A percentile compares a stretch with the other conserved stretches of the same genome.
Conservation (phyloP, 1,139 yeast genomes). For the Magnusiomyces tetraspermus region DNA sequence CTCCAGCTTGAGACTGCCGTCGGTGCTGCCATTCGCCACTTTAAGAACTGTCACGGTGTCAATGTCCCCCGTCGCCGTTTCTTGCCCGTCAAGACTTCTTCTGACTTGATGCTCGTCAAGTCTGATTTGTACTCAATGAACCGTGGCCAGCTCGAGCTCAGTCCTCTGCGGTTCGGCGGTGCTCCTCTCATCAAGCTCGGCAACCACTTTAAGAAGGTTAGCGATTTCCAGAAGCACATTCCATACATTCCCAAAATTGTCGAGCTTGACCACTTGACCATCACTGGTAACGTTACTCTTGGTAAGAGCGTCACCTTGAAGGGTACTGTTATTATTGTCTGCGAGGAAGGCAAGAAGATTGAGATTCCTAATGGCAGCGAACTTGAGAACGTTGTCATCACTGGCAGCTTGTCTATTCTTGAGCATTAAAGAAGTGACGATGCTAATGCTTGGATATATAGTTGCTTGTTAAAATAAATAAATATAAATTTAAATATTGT, state of each 20-base stretch:
- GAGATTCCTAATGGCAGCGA: conserved; percentile 95
- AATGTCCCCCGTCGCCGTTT: conserved; percentile 97
- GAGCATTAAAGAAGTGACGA: conserved; percentile 51
- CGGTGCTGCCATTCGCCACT: conserved; percentile 97
- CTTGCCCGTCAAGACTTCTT: conserved; percentile 95
- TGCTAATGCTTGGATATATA: neutral
- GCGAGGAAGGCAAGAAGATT: conserved; percentile 93
- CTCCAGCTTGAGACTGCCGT: conserved; percentile 96
- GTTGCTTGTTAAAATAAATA: neutral
- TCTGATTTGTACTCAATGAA: conserved; percentile 85
- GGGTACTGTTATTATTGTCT: conserved; percentile 97
- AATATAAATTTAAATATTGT: too few relatives aligned
- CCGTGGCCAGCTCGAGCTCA: conserved; percentile 84
- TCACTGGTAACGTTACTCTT: conserved; percentile 88
- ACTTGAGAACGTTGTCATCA: conserved; percentile 91
- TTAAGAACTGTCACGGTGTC: conserved; percentile 92
- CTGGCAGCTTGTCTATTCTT: conserved; percentile 90
- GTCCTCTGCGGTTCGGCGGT: conserved; percentile 74
- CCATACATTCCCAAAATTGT: conserved; percentile 94
- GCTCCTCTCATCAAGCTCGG: conserved; percentile 95
- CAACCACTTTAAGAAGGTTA: conserved; percentile 90
- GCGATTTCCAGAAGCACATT: conserved; percentile 80
- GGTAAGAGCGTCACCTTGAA: conserved; percentile 87
- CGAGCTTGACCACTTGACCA: conserved; percentile 93
- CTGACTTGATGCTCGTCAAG: conserved; percentile 87